Conservation (phyloP, 805 yeast species). For the Saccharomycopsis lassenensis region DNA sequence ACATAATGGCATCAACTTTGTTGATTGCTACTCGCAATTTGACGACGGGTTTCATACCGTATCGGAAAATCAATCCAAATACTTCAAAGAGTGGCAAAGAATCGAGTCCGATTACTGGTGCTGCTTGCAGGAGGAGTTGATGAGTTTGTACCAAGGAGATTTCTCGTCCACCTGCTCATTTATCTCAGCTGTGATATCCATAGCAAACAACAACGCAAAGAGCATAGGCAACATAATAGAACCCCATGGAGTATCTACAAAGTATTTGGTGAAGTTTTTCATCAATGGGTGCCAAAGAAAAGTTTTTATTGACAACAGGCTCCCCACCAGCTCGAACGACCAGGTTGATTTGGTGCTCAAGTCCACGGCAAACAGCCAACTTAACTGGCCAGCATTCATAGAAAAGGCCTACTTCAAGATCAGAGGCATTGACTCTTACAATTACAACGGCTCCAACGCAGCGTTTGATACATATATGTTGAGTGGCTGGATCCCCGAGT, state of each 20-base stretch:
- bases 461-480: conserved; percentile 56
- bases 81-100: no score
- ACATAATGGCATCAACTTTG: no score
- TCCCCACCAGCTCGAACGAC: conserved; percentile 5
- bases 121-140: conserved; percentile 8
- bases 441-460: conserved; percentile 66
- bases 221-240: not conserved
- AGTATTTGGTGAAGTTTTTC: conserved; percentile 11
- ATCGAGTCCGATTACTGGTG: no score
- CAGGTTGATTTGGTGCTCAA: conserved; percentile 1
- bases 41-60: no score
- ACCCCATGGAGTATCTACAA: conserved; percentile 9
- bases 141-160: conserved; percentile 12
- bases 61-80: no score
- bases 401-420: conserved; percentile 68
- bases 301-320: conserved; percentile 12
- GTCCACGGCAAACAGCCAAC: conserved; percentile 12
- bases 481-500: conserved; percentile 69
- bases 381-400: conserved; percentile 59
- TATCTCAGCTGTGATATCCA: conserved; percentile 13
- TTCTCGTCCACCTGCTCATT: conserved; percentile 14
- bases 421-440: conserved; percentile 42
- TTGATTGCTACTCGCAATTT: no score
- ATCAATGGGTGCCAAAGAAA: conserved; percentile 13
- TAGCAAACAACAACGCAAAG: conserved; percentile 7